A percentile compares a stretch with the other conserved stretches of the same genome.
phyloP scores from a whole-genome alignment of 441 rosid genomes.

The Populus trichocarpa region DNA sequence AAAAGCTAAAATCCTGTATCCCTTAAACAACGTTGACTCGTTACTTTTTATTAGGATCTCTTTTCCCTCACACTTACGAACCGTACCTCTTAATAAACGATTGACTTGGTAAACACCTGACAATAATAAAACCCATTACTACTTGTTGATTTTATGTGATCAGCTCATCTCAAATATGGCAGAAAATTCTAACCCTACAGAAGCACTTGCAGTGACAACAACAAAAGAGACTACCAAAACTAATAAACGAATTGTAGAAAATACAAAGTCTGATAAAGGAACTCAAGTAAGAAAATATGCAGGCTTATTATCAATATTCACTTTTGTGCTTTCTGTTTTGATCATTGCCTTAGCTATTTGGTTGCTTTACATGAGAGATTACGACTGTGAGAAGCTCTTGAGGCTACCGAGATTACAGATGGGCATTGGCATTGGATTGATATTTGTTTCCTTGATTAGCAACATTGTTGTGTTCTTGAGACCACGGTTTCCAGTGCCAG shows the following conservation, averaged over 20 bases:
- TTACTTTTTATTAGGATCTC: too few species aligned
- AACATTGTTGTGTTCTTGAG: slow-evolving; percentile 38
- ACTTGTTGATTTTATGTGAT: neutral
- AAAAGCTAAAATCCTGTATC: too few species aligned
- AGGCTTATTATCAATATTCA: slow-evolving; percentile 34
- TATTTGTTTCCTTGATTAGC: slow-evolving; percentile 47
- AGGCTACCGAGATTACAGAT: slow-evolving; percentile 49
- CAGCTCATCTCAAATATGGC: slow-evolving; percentile 3
- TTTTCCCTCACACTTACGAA: too few species aligned
- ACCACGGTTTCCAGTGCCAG: slow-evolving; percentile 41
- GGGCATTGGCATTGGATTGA: slow-evolving; percentile 40
- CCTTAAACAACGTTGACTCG: too few species aligned
- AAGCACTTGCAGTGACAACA: slow-evolving; percentile 4
- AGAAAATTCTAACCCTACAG: slow-evolving; percentile 8
- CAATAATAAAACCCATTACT: too few species aligned
- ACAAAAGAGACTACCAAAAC: slow-evolving; percentile 1
- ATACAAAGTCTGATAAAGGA: slow-evolving; percentile 9
- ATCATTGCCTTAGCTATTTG: slow-evolving; percentile 55
- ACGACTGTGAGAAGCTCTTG: slow-evolving; percentile 64
- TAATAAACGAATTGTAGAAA: neutral
- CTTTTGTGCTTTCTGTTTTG: slow-evolving; percentile 52
- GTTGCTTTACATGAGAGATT: slow-evolving; percentile 64
- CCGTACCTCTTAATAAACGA: too few species aligned
- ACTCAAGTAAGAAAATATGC: slow-evolving; percentile 23
- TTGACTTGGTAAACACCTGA: too few species aligned